phyloP scores from a whole-genome alignment of 139 green algal genomes.

The Gonium pectorale region DNA sequence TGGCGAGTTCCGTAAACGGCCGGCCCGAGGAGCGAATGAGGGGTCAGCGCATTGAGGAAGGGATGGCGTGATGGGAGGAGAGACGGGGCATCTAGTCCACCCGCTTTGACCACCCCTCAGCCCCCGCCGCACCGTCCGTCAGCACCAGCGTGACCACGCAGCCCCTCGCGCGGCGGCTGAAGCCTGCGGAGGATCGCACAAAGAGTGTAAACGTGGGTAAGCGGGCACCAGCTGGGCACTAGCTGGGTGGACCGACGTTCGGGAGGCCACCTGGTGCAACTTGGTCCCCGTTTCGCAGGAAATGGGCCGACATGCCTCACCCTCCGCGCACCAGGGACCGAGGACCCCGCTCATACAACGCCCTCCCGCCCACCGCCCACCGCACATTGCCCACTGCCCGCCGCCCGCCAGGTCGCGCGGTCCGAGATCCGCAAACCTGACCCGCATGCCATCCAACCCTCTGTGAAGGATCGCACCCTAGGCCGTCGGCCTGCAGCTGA shows the following conservation, averaged over 20 bases:
- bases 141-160: slow-evolving; percentile 67
- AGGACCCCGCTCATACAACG: neutral
- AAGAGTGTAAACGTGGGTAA: neutral
- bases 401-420: too few relatives aligned
- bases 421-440: too few relatives aligned
- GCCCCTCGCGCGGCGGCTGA: slow-evolving; percentile 22
- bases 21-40: too few relatives aligned
- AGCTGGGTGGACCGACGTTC: too few relatives aligned
- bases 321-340: neutral
- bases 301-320: neutral
- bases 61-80: neutral
- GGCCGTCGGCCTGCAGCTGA: too few relatives aligned
- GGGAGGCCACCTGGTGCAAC: neutral
- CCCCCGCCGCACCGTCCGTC: slow-evolving; percentile 54
- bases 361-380: neutral
- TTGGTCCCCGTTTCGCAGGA: neutral
- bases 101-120: neutral
- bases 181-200: neutral
- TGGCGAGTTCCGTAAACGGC: too few relatives aligned
- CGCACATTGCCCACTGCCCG: neutral
- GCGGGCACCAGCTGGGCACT: neutral
- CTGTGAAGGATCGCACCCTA: too few relatives aligned
- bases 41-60: neutral
- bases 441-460: too few relatives aligned
- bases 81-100: neutral